Conservation (phyloP, 1,284 basidiomycete species). For the Puccinia hordei region DNA sequence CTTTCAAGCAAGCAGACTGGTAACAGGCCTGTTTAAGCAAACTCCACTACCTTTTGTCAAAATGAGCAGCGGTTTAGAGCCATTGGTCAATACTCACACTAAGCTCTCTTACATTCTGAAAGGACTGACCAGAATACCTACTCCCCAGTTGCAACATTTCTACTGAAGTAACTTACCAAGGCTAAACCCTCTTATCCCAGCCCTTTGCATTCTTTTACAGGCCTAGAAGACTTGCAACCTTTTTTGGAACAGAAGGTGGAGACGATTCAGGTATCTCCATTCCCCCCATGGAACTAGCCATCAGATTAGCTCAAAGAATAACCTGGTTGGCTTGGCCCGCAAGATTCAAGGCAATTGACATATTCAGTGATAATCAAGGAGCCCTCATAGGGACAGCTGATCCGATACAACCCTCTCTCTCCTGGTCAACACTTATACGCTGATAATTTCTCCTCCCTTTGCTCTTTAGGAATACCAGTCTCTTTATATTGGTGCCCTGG, state of each 20-base stretch:
- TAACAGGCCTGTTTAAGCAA: too few relatives aligned
- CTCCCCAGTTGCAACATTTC: background rate
- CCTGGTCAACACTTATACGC: conserved; percentile 7
- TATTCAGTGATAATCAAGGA: conserved; percentile 22
- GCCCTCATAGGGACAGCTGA: background rate
- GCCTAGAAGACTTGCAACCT: background rate
- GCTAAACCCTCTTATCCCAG: background rate
- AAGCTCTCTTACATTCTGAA: background rate
- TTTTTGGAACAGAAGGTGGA: background rate
- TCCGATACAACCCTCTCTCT: background rate
- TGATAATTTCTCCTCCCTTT: background rate
- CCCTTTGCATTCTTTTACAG: background rate
- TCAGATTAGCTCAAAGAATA: background rate
- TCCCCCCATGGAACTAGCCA: background rate
- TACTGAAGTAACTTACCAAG: background rate
- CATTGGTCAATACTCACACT: background rate
- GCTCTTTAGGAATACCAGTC: background rate
- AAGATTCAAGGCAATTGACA: background rate
- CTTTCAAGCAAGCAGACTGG: too few relatives aligned
- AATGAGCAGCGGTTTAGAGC: background rate
- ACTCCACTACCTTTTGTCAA: too few relatives aligned
- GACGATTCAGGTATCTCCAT: background rate
- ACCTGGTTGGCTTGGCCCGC: background rate
- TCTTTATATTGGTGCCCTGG: conserved; percentile 4
- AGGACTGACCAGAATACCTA: background rate